Evolutionary conservation across 768 basidiomycete genomes (phyloP).

Genomic region (Amyloporia xantha): DNA sequence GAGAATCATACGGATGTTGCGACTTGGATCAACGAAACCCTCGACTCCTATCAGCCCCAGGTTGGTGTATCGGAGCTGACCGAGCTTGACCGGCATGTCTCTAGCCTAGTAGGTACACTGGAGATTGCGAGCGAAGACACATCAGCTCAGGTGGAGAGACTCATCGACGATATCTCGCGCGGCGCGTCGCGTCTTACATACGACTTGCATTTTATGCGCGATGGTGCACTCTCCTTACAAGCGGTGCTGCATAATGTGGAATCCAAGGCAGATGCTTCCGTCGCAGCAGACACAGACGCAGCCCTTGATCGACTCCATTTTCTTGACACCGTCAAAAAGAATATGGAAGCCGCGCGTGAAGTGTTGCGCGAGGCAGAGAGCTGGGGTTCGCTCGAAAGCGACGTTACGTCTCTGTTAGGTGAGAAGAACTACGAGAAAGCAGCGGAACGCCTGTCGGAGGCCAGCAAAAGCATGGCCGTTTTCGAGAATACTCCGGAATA

Average conservation of each 20-base stretch:
- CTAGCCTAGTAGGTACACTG: slow-evolving; percentile 68
- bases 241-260: slow-evolving; percentile 57
- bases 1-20: slow-evolving; percentile 21
- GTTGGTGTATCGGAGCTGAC: slow-evolving; percentile 17
- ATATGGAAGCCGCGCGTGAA: slow-evolving; percentile 86
- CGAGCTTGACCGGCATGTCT: slow-evolving; percentile 68
- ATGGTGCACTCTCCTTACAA: slow-evolving; percentile 77
- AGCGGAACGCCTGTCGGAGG: slow-evolving; percentile 87
- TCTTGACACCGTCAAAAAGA: slow-evolving; percentile 74
- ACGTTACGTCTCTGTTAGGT: slow-evolving; percentile 78
- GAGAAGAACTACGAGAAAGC: slow-evolving; percentile 83
- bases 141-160: slow-evolving; percentile 75
- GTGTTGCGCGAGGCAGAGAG: slow-evolving; percentile 93
- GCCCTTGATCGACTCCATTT: slow-evolving; percentile 74
- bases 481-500: slow-evolving; percentile 92
- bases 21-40: slow-evolving; percentile 27
- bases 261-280: slow-evolving; percentile 41
- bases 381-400: slow-evolving; percentile 92
- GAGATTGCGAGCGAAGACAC: slow-evolving; percentile 89
- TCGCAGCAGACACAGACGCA: slow-evolving; percentile 50
- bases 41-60: slow-evolving; percentile 2
- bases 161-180: slow-evolving; percentile 89
- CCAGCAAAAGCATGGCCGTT: slow-evolving; percentile 81
- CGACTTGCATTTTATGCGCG: slow-evolving; percentile 96
- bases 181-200: slow-evolving; percentile 88